These are phyloP conservation scores for Suillus americanus DNA, from an alignment of 768 basidiomycete species.

Conservation along the genomic window DNA sequence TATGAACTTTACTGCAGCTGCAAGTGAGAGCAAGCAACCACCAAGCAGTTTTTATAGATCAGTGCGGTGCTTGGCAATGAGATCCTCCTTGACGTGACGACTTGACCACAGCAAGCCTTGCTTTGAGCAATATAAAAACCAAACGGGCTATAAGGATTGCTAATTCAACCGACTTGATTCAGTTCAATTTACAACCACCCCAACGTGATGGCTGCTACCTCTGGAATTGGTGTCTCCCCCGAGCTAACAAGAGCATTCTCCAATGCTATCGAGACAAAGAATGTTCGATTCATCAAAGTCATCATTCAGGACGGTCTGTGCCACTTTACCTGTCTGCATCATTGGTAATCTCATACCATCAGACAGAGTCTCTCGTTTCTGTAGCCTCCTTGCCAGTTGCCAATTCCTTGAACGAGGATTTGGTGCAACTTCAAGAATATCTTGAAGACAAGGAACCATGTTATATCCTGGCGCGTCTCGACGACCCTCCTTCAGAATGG, in stretches of 20 bases:
- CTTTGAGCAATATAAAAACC: not conserved
- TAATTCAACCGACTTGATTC: not conserved
- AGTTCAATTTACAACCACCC: not conserved
- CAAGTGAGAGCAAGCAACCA: too few species aligned
- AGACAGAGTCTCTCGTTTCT: conserved; percentile 66
- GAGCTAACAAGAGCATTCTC: conserved; percentile 60
- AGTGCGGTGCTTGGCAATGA: not conserved
- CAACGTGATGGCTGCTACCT: conserved; percentile 63
- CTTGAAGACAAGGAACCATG: conserved; percentile 64
- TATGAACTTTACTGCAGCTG: too few species aligned
- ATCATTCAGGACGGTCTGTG: conserved; percentile 70
- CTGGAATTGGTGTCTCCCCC: conserved; percentile 65
- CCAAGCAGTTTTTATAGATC: too few species aligned
- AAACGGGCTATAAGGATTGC: not conserved
- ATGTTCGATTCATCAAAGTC: conserved; percentile 74
- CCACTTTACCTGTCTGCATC: conserved; percentile 9
- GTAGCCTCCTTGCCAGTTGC: conserved; percentile 48
- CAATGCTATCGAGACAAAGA: conserved; percentile 48
- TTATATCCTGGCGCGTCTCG: conserved; percentile 72
- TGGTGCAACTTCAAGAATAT: conserved; percentile 53
- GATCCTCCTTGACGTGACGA: not conserved
- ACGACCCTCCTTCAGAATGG: conserved; percentile 65
- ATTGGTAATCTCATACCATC: conserved; percentile 24
- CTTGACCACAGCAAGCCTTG: not conserved
- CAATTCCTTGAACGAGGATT: conserved; percentile 61